A percentile compares a stretch with the other conserved stretches of the same genome.
These are phyloP conservation scores for Begonia fuchsioides DNA, from an alignment of 306 rosid species.

Conservation along the genomic window DNA sequence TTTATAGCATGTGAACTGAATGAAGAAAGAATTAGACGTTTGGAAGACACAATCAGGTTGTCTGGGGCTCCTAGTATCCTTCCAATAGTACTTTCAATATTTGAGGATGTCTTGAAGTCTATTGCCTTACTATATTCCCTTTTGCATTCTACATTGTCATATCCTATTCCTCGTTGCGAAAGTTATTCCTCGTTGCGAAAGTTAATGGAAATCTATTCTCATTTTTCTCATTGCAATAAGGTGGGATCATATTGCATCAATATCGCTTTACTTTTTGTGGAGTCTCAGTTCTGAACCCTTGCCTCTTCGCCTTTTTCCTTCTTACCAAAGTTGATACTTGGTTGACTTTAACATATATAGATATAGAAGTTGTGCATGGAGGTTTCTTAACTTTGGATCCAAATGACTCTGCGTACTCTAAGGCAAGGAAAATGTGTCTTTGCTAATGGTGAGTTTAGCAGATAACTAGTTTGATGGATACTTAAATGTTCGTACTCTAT, in stretches of 20 bases:
- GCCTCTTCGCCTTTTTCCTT: background rate
- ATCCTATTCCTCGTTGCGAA: no score
- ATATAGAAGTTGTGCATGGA: slow-evolving; percentile 59
- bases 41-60: slow-evolving; percentile 51
- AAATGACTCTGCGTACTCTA: slow-evolving; percentile 45
- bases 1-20: slow-evolving; percentile 69
- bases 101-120: no score
- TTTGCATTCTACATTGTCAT: no score
- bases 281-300: no score
- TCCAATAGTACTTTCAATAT: background rate
- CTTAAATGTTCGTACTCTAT: no score
- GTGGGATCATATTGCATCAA: no score
- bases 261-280: no score
- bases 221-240: no score
- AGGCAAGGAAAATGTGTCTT: slow-evolving; percentile 33
- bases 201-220: no score
- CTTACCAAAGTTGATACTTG: background rate
- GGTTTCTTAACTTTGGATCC: slow-evolving; percentile 63
- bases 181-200: no score
- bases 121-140: no score
- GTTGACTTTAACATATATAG: slow-evolving; percentile 48
- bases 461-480: no score
- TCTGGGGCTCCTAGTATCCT: slow-evolving; percentile 91
- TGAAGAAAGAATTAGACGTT: slow-evolving; percentile 51
- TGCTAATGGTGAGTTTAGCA: background rate